These are phyloP conservation scores for Diplotaxis tenuifolia DNA, from an alignment of 345 rosid genomes.

Conservation along the genomic window DNA sequence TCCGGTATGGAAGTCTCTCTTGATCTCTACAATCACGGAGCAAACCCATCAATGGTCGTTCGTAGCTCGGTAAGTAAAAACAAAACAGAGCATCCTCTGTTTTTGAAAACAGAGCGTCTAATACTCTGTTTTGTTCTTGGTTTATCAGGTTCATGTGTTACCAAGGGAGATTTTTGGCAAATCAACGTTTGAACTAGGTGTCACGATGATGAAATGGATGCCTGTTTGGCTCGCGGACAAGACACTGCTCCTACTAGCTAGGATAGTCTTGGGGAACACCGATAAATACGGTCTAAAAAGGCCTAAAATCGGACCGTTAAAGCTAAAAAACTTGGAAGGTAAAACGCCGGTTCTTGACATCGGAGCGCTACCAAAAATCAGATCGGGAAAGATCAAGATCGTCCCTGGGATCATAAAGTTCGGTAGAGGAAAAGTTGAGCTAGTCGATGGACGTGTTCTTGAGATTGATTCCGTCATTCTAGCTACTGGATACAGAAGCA, in stretches of 20 bases:
- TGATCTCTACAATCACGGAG: constrained; percentile 72
- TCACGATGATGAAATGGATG: constrained; percentile 55
- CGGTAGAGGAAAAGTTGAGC: constrained; percentile 52
- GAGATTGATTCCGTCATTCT: constrained; percentile 70
- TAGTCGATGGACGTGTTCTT: constrained; percentile 54
- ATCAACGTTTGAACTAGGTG: constrained; percentile 68
- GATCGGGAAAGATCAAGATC: constrained; percentile 67
- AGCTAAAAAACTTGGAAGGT: constrained; percentile 58
- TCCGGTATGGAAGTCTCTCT: constrained; percentile 93
- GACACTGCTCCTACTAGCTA: constrained; percentile 51
- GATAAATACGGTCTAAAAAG: constrained; percentile 66
- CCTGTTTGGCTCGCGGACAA: constrained; percentile 79
- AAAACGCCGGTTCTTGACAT: constrained; percentile 84
- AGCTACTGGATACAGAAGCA: constrained; percentile 94
- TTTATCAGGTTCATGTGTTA: constrained; percentile 72
- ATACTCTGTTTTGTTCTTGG: constrained; percentile 10
- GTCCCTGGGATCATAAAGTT: constrained; percentile 70
- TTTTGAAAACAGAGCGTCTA: constrained; percentile 2
- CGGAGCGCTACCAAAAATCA: constrained; percentile 65
- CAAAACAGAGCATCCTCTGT: constrained; percentile 1
- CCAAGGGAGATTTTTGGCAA: constrained; percentile 79
- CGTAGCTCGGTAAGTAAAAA: constrained; percentile 63
- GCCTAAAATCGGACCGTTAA: constrained; percentile 63
- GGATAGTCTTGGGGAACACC: constrained; percentile 55
- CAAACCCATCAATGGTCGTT: constrained; percentile 78